Percentiles rank a stretch among this genome's conserved stretches.
Conservation (phyloP, 768 basidiomycete species). For the Lactifluus piperatus region DNA sequence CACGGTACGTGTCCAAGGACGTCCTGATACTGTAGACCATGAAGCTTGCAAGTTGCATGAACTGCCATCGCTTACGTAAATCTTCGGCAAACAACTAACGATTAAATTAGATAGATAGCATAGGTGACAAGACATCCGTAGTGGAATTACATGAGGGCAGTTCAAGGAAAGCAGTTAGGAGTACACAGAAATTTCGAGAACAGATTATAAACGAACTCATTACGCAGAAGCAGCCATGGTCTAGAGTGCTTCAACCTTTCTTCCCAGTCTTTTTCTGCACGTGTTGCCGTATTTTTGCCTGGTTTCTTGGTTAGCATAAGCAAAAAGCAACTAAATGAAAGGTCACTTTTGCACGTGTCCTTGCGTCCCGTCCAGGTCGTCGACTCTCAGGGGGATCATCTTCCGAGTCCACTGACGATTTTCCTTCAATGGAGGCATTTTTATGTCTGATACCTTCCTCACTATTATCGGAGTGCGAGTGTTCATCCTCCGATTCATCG, state of each 20-base stretch:
- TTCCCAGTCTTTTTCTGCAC: conserved; percentile 19
- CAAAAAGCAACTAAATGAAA: background rate
- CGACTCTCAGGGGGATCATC: conserved; percentile 20
- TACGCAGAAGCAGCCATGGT: background rate
- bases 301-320: background rate
- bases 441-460: conserved; percentile 19
- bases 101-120: conserved; percentile 2
- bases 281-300: conserved; percentile 28
- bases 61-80: background rate
- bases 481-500: conserved; percentile 25
- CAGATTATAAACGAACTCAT: background rate
- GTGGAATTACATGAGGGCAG: background rate
- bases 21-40: too few relatives aligned
- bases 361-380: conserved; percentile 26
- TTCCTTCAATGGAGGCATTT: conserved; percentile 3
- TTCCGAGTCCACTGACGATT: conserved; percentile 15
- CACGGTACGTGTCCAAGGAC: too few relatives aligned
- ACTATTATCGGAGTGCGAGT: conserved; percentile 16
- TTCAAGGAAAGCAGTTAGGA: background rate
- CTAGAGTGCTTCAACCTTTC: background rate
- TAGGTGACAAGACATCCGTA: background rate
- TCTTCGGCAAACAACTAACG: background rate
- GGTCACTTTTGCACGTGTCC: conserved; percentile 29
- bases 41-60: too few relatives aligned
- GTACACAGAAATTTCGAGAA: conserved; percentile 6